A percentile compares a stretch with the other conserved stretches of the same genome.
Evolutionary conservation across 73 alveolate genomes (phyloP).

Genomic region (Paramecium pentaurelia): DNA sequence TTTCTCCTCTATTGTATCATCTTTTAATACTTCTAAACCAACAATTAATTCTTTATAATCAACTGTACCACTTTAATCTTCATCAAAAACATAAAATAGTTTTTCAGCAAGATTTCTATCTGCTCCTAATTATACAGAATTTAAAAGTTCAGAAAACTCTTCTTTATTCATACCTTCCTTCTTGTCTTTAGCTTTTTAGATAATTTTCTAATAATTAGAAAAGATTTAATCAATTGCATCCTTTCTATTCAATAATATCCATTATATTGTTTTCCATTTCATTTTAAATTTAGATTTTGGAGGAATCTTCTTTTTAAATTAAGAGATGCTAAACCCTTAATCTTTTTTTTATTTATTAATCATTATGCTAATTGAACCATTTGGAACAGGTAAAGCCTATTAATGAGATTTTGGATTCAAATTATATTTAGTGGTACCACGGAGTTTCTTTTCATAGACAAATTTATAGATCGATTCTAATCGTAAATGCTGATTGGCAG

Average conservation of each 20-base stretch:
- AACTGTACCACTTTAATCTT: conserved; percentile 80
- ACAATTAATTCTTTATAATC: conserved; percentile 80
- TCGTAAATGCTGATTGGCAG: conserved; percentile 14
- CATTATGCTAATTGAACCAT: conserved; percentile 50
- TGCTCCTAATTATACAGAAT: conserved; percentile 49
- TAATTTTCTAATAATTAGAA: conserved; percentile 43
- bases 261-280: conserved; percentile 57
- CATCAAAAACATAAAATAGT: conserved; percentile 79
- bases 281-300: conserved; percentile 54
- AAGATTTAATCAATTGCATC: conserved; percentile 45
- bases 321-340: conserved; percentile 36
- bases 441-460: conserved; percentile 1
- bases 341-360: conserved; percentile 35
- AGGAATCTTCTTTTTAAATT: conserved; percentile 55
- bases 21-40: conserved; percentile 79
- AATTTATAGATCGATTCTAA: conserved; percentile 8
- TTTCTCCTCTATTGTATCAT: conserved; percentile 75
- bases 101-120: conserved; percentile 61
- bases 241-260: conserved; percentile 29
- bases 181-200: conserved; percentile 48
- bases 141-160: conserved; percentile 55
- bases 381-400: conserved; percentile 55
- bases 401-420: not conserved
- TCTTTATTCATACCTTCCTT: conserved; percentile 55
- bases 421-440: not conserved